These are phyloP conservation scores for Cryomyces minteri DNA, from an alignment of 495 filamentous ascomycete species.

Conservation along the genomic window DNA sequence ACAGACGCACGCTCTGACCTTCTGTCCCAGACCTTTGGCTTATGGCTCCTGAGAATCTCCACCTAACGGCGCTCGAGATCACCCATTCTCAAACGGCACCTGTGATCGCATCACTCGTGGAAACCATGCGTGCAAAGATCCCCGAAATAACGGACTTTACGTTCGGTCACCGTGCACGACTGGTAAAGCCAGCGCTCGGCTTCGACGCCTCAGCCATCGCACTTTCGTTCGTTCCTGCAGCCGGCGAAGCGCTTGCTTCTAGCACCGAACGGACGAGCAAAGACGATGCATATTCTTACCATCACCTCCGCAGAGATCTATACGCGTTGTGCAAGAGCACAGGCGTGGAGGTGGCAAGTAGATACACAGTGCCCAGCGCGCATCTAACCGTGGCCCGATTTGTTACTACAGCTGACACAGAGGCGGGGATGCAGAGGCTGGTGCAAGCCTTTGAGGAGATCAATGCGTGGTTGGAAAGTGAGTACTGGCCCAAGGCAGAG, in stretches of 20 bases:
- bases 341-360: slow-evolving; percentile 43
- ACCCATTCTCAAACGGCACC: slow-evolving; percentile 44
- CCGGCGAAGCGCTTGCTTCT: slow-evolving; percentile 26
- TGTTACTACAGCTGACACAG: slow-evolving; percentile 33
- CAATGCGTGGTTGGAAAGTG: slow-evolving; percentile 46
- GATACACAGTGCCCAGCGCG: slow-evolving; percentile 73
- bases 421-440: slow-evolving; percentile 29
- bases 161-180: slow-evolving; percentile 40
- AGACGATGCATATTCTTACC: slow-evolving; percentile 59
- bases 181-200: slow-evolving; percentile 66
- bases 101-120: slow-evolving; percentile 41
- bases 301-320: slow-evolving; percentile 71
- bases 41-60: slow-evolving; percentile 56
- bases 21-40: slow-evolving; percentile 53
- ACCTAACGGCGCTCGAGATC: slow-evolving; percentile 75
- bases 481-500: slow-evolving; percentile 43
- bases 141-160: slow-evolving; percentile 43
- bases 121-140: slow-evolving; percentile 28
- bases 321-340: slow-evolving; percentile 36
- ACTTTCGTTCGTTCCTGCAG: slow-evolving; percentile 65
- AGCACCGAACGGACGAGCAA: slow-evolving; percentile 12
- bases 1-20: neutral
- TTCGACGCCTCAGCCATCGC: slow-evolving; percentile 76
- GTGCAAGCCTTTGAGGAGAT: slow-evolving; percentile 53
- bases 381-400: slow-evolving; percentile 81